A percentile compares a stretch with the other conserved stretches of the same genome.
Evolutionary conservation across 257 asterid genomes (phyloP).

Genomic region (Solanum boliviense): DNA sequence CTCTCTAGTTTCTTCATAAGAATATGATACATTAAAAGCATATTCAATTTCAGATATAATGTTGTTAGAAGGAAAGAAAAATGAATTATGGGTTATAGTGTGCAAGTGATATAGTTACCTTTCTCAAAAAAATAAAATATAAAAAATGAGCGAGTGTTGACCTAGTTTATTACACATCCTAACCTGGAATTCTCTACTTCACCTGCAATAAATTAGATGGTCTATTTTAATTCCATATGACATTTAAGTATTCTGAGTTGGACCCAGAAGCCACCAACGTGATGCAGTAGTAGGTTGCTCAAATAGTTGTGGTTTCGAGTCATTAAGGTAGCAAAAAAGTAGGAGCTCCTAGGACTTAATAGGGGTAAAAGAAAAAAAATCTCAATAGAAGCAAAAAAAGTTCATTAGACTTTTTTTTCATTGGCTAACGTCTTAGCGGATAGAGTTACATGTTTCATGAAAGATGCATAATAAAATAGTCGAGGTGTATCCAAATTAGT

Average conservation of each 20-base stretch:
- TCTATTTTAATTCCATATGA: neutral
- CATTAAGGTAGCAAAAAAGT: neutral
- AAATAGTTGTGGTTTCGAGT: neutral
- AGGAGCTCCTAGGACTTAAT: no score
- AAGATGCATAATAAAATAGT: neutral
- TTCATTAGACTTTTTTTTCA: neutral
- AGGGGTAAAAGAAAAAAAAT: neutral
- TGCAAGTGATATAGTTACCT: neutral
- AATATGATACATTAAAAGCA: neutral
- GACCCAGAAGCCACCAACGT: neutral
- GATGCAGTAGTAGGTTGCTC: neutral
- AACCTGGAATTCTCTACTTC: neutral
- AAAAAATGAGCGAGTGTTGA: neutral
- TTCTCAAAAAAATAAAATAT: neutral
- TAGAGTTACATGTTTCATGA: neutral
- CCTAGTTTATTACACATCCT: neutral
- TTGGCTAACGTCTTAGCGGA: neutral
- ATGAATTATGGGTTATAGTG: neutral
- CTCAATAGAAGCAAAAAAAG: neutral
- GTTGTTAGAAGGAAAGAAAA: neutral
- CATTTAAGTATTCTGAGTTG: neutral
- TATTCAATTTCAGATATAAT: neutral
- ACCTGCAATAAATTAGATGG: neutral
- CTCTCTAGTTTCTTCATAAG: neutral
- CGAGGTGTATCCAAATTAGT: neutral